Evolutionary conservation across 805 yeast species (phyloP).

Genomic region (Sugiyamaella valdiviana): DNA sequence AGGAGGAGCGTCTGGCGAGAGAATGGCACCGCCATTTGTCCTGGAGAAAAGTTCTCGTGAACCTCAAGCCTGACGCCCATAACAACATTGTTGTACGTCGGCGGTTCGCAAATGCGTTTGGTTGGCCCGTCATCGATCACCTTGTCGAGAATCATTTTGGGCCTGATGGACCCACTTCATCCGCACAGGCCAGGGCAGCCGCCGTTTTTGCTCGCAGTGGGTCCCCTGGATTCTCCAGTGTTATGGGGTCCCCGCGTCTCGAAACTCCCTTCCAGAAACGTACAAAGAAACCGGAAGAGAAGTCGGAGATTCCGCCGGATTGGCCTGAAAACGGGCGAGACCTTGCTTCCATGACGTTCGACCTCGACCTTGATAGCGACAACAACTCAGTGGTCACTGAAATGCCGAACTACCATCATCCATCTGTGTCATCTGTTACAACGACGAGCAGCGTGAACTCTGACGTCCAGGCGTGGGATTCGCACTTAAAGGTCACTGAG

Average conservation of each 20-base stretch:
- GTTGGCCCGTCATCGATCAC: conserved; percentile 90
- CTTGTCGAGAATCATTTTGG: conserved; percentile 60
- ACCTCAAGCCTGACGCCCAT: conserved; percentile 87
- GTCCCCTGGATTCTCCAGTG: neutral
- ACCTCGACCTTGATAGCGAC: conserved; percentile 3
- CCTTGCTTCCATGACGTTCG: conserved; percentile 14
- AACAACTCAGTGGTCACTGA: too few species aligned
- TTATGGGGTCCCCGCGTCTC: neutral
- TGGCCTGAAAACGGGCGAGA: conserved; percentile 6
- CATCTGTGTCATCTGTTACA: neutral
- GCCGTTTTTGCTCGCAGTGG: neutral
- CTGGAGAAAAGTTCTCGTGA: conserved; percentile 90
- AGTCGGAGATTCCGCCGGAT: neutral
- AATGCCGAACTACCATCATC: too few species aligned
- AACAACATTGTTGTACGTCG: conserved; percentile 87
- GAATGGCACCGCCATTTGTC: conserved; percentile 76
- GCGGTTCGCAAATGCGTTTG: conserved; percentile 85
- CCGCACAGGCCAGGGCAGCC: neutral
- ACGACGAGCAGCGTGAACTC: neutral
- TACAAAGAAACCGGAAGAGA: neutral
- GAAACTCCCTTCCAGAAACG: neutral
- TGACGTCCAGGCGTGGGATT: conserved; percentile 19
- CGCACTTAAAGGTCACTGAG: conserved; percentile 12
- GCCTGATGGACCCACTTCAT: neutral
- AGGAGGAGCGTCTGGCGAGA: conserved; percentile 80